Base-by-base conservation (phyloP, 2,329 filamentous ascomycete species). In the Dryadomyces quercus-mongolicae region DNA sequence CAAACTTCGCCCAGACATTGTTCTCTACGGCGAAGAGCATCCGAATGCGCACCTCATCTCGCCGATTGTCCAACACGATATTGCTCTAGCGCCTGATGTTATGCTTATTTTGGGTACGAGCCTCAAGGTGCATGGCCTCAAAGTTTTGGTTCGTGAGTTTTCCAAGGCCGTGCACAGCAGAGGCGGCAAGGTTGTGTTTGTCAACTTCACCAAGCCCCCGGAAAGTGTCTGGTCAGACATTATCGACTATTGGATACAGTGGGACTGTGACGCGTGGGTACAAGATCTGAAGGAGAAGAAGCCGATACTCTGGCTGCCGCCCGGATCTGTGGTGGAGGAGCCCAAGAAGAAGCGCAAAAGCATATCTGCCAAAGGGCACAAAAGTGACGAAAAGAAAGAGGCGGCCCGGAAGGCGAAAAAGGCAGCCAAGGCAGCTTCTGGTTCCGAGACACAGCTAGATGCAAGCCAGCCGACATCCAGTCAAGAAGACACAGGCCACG, bases 241-340 rank as follows among this genome's bases (percentile, higher is more conserved):
- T 0, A 84, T 88, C 53, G 85, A 88, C 66, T 86, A 83, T 58
- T 87, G 84, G 79, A 75, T 88, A 1, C 75, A 85, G 58, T 86
- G 83, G 83, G 84, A 88, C 62, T 88, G 84, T 56, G 85, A 88
- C 60, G 79, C 79, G 4, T 88, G 84, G 84, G 83, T 88, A 1
- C 66, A 74, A 10, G 81, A 86, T 61, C 64, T 88, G 53, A 79
- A 77, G 57, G 67, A 69, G 51, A 76, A 78, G 53, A 75, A 82
- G 54, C 77, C 80, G 1, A 74, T 76, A 49, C 68, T 85, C 4
- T 85, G 81, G 81, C 67, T 78, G 55, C 74, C 74, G 0, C 72
- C 73, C 0, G 71, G 70, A 1, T 66, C 71, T 2, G 63, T 69
- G 6, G 55, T 62, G 1, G 67, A 69, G 15, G 66, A 68, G 22